Conservation (phyloP, 108 stramenopile species). For the Fragilaria crotonensis region DNA sequence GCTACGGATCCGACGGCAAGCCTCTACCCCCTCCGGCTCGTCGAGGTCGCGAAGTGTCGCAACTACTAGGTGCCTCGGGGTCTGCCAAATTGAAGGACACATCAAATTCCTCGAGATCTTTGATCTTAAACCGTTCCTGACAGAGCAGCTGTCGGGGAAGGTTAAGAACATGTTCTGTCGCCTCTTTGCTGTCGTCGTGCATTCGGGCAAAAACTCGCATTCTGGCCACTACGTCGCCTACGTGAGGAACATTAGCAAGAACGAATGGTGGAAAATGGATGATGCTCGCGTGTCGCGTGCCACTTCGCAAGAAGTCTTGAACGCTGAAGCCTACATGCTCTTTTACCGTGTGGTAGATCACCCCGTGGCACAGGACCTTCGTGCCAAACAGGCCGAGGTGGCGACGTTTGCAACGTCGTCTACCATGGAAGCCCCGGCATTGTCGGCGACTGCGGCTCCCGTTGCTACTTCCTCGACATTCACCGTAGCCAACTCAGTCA, state of each 20-base stretch:
- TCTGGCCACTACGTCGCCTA: conserved; percentile 77
- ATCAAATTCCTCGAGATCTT: conserved; percentile 56
- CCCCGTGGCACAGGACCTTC: conserved; percentile 53
- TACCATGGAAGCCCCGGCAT: not conserved
- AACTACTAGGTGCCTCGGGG: conserved; percentile 60
- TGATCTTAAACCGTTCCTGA: conserved; percentile 71
- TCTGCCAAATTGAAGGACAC: conserved; percentile 89
- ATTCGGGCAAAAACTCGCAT: conserved; percentile 80
- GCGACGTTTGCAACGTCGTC: too few relatives aligned
- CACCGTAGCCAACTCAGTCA: too few relatives aligned
- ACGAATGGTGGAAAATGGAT: conserved; percentile 93
- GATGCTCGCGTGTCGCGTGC: conserved; percentile 62
- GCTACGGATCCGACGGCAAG: conserved; percentile 44
- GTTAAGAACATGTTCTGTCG: conserved; percentile 67
- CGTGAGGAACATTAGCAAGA: conserved; percentile 64
- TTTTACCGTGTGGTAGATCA: conserved; percentile 84
- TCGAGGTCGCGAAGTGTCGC: conserved; percentile 39
- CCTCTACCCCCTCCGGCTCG: not conserved
- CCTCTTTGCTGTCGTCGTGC: conserved; percentile 84
- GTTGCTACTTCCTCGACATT: too few relatives aligned
- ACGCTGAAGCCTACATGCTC: conserved; percentile 86
- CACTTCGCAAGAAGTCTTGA: conserved; percentile 50
- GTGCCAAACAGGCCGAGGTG: conserved; percentile 7
- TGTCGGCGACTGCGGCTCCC: too few relatives aligned
- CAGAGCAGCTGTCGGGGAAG: conserved; percentile 49